Evolutionary conservation across 306 rosid species (phyloP).

Genomic region (Begonia masoniana): DNA sequence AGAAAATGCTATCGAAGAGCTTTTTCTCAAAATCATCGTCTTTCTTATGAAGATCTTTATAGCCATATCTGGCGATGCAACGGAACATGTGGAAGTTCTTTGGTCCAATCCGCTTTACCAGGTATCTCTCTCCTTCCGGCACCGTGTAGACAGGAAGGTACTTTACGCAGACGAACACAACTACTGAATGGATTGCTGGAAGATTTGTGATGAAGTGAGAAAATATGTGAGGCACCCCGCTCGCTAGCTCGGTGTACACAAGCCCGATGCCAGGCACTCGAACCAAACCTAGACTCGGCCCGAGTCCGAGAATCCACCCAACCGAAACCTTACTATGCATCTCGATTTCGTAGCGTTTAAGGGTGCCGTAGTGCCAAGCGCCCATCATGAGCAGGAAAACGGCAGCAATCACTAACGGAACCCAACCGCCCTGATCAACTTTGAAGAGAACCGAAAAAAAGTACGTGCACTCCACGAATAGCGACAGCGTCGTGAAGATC

Average conservation of each 20-base stretch:
- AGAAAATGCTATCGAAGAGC: slow-evolving; percentile 59
- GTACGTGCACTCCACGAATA: slow-evolving; percentile 75
- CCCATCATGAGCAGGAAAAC: slow-evolving; percentile 67
- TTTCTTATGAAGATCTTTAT: slow-evolving; percentile 72
- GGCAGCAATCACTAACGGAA: slow-evolving; percentile 70
- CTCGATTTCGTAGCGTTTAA: slow-evolving; percentile 72
- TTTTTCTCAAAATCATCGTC: slow-evolving; percentile 81
- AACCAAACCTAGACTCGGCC: slow-evolving; percentile 87
- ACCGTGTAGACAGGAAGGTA: slow-evolving; percentile 91
- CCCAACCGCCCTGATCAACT: slow-evolving; percentile 96
- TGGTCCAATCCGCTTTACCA: slow-evolving; percentile 82
- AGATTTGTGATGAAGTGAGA: slow-evolving; percentile 97
- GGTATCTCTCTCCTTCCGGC: slow-evolving; percentile 84
- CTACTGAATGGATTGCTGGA: slow-evolving; percentile 91
- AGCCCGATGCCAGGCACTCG: slow-evolving; percentile 97
- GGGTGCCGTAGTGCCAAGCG: slow-evolving; percentile 85
- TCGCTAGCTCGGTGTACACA: slow-evolving; percentile 95
- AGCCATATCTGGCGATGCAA: slow-evolving; percentile 85
- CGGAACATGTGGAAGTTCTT: slow-evolving; percentile 82
- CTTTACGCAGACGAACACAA: slow-evolving; percentile 82
- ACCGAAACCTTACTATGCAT: slow-evolving; percentile 85
- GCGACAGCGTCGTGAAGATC: slow-evolving; percentile 48
- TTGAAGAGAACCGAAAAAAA: slow-evolving; percentile 77
- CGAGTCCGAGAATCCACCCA: slow-evolving; percentile 98
- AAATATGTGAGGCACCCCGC: slow-evolving; percentile 91